Percentiles rank a stretch among this genome's conserved stretches.
Conservation (phyloP, 768 basidiomycete species). For the Amanita rimosa region DNA sequence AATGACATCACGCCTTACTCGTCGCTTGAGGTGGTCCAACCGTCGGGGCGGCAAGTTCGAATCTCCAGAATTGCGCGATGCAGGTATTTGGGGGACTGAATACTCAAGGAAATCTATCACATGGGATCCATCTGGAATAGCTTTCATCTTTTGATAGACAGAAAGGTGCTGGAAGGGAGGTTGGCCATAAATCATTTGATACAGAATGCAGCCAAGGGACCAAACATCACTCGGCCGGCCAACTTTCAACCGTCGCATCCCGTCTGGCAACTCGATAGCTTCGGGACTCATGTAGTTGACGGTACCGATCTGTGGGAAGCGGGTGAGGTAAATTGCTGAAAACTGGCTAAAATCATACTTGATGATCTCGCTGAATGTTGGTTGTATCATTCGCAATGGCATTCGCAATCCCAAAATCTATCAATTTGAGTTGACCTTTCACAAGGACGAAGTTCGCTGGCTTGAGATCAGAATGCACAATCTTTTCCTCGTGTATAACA, state of each 20-base stretch:
- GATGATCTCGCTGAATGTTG: conserved; percentile 93
- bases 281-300: conserved; percentile 99
- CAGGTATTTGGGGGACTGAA: conserved; percentile 40
- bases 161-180: conserved; percentile 85
- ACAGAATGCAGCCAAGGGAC: conserved; percentile 95
- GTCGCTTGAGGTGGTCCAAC: conserved; percentile 57
- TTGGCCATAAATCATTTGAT: conserved; percentile 96
- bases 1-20: conserved; percentile 70
- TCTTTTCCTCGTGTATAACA: conserved; percentile 95
- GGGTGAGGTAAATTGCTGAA: neutral
- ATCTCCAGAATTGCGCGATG: conserved; percentile 19
- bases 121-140: conserved; percentile 73
- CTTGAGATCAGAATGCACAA: conserved; percentile 97
- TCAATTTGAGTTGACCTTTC: conserved; percentile 89
- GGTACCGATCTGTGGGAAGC: conserved; percentile 65
- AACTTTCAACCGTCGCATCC: conserved; percentile 84
- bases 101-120: conserved; percentile 76
- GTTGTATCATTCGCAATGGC: conserved; percentile 98
- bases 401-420: conserved; percentile 99
- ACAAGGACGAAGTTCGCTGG: conserved; percentile 98
- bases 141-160: conserved; percentile 85
- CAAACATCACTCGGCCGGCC: conserved; percentile 95
- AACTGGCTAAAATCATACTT: conserved; percentile 34
- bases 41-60: conserved; percentile 36
- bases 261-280: conserved; percentile 82